Conservation (phyloP, 345 rosid genomes). For the Draba incana region DNA sequence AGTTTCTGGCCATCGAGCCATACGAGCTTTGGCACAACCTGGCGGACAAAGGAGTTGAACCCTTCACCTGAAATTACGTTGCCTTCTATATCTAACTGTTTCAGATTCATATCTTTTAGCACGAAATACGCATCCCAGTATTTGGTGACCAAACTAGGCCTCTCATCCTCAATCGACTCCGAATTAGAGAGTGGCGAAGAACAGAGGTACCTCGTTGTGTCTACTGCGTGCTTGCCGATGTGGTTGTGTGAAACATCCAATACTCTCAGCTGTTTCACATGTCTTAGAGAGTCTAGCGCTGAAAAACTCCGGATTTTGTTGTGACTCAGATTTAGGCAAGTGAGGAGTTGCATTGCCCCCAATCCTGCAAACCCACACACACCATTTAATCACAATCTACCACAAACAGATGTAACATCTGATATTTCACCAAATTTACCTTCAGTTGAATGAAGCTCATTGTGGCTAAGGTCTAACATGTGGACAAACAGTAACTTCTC, state of each 20-base stretch:
- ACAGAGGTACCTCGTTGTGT: constrained; percentile 72
- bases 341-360: constrained; percentile 83
- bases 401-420: constrained; percentile 4
- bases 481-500: constrained; percentile 85
- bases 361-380: constrained; percentile 47
- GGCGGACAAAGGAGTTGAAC: constrained; percentile 58
- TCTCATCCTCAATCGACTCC: constrained; percentile 47
- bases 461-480: constrained; percentile 86
- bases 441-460: constrained; percentile 81
- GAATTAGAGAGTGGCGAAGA: constrained; percentile 80
- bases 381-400: constrained; percentile 18
- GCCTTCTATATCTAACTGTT: constrained; percentile 65
- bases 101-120: constrained; percentile 62
- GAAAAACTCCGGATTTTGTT: constrained; percentile 72
- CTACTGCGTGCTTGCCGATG: constrained; percentile 83
- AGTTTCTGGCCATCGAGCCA: constrained; percentile 62
- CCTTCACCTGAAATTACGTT: constrained; percentile 61
- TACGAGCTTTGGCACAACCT: constrained; percentile 64
- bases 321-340: constrained; percentile 67
- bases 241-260: constrained; percentile 80
- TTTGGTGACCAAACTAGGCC: constrained; percentile 35
- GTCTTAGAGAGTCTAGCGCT: constrained; percentile 72
- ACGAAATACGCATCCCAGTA: constrained; percentile 74
- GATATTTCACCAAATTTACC: constrained; percentile 48
- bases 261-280: constrained; percentile 61